Evolutionary conservation across 2,329 filamentous ascomycete species (phyloP).

Genomic region (Diplocarpon rosae): DNA sequence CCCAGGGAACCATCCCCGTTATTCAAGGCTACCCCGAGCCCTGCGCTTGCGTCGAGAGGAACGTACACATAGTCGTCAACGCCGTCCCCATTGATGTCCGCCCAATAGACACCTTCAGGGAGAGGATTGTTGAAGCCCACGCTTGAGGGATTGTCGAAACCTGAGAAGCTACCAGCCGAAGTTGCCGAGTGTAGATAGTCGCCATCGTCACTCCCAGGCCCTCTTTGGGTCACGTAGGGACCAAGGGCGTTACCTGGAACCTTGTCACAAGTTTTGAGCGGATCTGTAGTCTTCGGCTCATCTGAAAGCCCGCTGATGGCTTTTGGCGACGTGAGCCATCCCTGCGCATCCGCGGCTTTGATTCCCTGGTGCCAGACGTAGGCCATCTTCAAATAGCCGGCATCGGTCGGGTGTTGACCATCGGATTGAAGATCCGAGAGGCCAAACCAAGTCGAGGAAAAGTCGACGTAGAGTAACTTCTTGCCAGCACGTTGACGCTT

Average conservation of each 20-base stretch:
- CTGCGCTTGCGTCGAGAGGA: neutral
- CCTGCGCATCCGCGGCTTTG: neutral
- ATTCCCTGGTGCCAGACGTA: conserved; percentile 4
- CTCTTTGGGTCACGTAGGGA: neutral
- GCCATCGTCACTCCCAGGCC: conserved; percentile 2
- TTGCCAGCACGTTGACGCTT: conserved; percentile 1
- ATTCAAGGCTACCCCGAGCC: conserved; percentile 6
- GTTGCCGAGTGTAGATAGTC: neutral
- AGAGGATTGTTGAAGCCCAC: neutral
- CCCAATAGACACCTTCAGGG: conserved; percentile 1
- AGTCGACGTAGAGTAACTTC: conserved; percentile 2
- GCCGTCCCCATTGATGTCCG: conserved; percentile 2
- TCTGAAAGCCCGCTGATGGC: no score
- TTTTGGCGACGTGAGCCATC: neutral
- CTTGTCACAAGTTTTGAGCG: neutral
- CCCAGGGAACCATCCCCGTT: conserved; percentile 3
- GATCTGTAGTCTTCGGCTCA: no score
- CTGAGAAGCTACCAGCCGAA: neutral
- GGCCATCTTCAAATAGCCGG: conserved; percentile 2
- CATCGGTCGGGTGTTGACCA: conserved; percentile 5
- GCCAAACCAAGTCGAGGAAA: conserved; percentile 1
- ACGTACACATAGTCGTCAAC: conserved; percentile 6
- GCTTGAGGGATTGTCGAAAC: conserved; percentile 1
- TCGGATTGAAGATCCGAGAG: neutral
- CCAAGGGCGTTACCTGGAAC: neutral